A percentile compares a stretch with the other conserved stretches of the same genome.
These are phyloP conservation scores for Debaryomyces singareniensis DNA, from an alignment of 1,139 yeast genomes.

Conservation along the genomic window DNA sequence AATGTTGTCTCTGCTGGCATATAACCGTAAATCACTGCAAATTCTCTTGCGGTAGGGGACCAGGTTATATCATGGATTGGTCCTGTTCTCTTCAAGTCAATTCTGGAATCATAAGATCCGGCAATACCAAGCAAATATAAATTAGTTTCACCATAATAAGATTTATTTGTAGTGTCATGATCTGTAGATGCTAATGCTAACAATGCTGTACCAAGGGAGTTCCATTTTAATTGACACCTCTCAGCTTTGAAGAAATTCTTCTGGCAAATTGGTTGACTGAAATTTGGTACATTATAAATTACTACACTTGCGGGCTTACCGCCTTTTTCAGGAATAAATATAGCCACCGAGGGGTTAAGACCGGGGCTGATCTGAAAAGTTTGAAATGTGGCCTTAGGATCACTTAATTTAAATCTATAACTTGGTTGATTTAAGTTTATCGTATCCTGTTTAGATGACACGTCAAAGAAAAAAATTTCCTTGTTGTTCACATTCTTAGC, in stretches of 20 bases:
- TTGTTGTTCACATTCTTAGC: conserved; percentile 54
- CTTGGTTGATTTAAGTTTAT: conserved; percentile 45
- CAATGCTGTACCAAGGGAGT: conserved; percentile 87
- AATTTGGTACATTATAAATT: conserved; percentile 72
- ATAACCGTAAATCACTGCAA: conserved; percentile 94
- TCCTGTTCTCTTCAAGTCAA: conserved; percentile 83
- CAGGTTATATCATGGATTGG: conserved; percentile 97
- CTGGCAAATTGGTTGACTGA: conserved; percentile 74
- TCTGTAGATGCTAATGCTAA: conserved; percentile 93
- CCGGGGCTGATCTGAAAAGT: conserved; percentile 74
- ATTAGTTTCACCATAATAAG: conserved; percentile 95
- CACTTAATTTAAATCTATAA: conserved; percentile 58
- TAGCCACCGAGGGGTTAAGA: conserved; percentile 83
- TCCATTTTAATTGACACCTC: conserved; percentile 89
- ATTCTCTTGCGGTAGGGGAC: conserved; percentile 95
- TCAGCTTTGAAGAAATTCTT: conserved; percentile 96
- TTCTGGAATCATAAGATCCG: conserved; percentile 86
- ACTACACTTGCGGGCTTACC: conserved; percentile 87
- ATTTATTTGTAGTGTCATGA: conserved; percentile 88
- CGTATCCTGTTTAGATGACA: conserved; percentile 35
- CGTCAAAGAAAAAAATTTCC: conserved; percentile 70
- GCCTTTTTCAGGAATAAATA: conserved; percentile 78
- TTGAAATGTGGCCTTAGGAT: conserved; percentile 48
- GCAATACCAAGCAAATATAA: conserved; percentile 86
- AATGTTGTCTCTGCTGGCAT: conserved; percentile 97